Evolutionary conservation across 345 rosid species (phyloP).

Genomic region (Arabidopsis arenosa): DNA sequence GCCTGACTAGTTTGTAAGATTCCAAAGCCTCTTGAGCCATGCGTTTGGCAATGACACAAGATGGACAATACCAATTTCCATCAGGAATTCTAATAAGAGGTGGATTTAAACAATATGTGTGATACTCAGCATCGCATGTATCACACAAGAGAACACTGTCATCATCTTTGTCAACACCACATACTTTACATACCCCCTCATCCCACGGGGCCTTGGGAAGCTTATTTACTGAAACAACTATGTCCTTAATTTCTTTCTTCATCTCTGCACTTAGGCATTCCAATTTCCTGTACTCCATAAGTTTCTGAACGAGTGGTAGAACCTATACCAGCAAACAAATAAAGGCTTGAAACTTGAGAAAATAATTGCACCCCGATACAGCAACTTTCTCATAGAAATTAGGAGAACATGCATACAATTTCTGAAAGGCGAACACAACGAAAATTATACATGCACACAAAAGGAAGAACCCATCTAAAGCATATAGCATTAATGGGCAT

Average conservation of each 20-base stretch:
- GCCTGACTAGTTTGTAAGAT: conserved; percentile 53
- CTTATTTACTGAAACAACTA: conserved; percentile 65
- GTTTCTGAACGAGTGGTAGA: conserved; percentile 64
- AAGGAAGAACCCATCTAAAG: conserved; percentile 13
- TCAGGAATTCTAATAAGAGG: conserved; percentile 95
- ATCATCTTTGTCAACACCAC: conserved; percentile 97
- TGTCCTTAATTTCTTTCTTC: conserved; percentile 69
- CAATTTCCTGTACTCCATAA: conserved; percentile 60
- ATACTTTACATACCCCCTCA: conserved; percentile 98
- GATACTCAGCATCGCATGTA: conserved; percentile 97
- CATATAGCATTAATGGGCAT: conserved; percentile 25
- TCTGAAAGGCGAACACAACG: conserved; percentile 23
- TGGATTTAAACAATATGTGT: conserved; percentile 97
- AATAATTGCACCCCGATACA: conserved; percentile 24
- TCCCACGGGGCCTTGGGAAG: conserved; percentile 99
- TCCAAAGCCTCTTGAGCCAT: conserved; percentile 57
- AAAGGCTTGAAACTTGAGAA: conserved; percentile 26
- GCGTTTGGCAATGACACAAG: conserved; percentile 68
- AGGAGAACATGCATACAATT: conserved; percentile 18
- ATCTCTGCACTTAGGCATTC: conserved; percentile 65
- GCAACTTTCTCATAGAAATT: conserved; percentile 21
- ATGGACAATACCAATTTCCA: conserved; percentile 99
- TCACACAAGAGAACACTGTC: conserved; percentile 97
- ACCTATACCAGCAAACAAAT: conserved; percentile 62
- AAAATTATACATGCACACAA: conserved; percentile 16